Evolutionary conservation across 2,329 filamentous ascomycete species (phyloP).

Genomic region (Calonectria hawksworthii): DNA sequence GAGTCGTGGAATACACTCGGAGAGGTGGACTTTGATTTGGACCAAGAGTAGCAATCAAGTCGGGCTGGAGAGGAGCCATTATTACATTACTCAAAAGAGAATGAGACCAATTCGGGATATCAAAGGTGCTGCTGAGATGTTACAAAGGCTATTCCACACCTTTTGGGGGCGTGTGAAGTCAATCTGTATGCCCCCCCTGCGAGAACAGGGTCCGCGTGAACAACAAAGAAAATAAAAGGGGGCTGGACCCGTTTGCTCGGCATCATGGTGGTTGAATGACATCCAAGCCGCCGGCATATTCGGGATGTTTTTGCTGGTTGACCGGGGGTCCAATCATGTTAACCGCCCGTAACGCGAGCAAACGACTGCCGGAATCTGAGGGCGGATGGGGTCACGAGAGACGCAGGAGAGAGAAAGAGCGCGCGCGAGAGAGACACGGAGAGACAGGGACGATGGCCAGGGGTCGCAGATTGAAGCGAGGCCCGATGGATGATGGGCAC

Average conservation of each 20-base stretch:
- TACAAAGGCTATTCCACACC: slow-evolving; percentile 10
- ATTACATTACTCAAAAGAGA: slow-evolving; percentile 1
- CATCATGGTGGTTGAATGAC: not conserved
- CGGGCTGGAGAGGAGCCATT: slow-evolving; percentile 4
- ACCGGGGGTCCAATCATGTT: not conserved
- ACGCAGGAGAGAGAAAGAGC: not conserved
- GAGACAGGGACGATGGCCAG: not conserved
- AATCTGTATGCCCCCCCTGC: slow-evolving; percentile 18
- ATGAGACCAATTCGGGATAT: slow-evolving; percentile 24
- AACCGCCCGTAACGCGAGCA: slow-evolving; percentile 4
- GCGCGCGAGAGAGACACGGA: not conserved
- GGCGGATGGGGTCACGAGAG: not conserved
- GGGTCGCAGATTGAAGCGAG: not conserved
- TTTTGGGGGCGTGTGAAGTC: slow-evolving; percentile 8
- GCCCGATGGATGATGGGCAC: not conserved
- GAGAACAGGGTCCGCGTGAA: slow-evolving; percentile 14
- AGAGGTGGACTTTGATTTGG: slow-evolving; percentile 11
- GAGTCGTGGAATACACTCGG: slow-evolving; percentile 24
- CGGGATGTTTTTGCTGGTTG: not conserved
- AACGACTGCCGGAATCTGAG: not conserved
- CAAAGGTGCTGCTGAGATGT: slow-evolving; percentile 17
- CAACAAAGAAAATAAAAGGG: slow-evolving; percentile 6
- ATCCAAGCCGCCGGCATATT: not conserved
- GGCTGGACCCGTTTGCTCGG: slow-evolving; percentile 11
- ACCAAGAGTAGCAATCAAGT: slow-evolving; percentile 8